These are phyloP conservation scores for Leptographium procerum DNA, from an alignment of 2,329 filamentous ascomycete genomes.

Conservation along the genomic window DNA sequence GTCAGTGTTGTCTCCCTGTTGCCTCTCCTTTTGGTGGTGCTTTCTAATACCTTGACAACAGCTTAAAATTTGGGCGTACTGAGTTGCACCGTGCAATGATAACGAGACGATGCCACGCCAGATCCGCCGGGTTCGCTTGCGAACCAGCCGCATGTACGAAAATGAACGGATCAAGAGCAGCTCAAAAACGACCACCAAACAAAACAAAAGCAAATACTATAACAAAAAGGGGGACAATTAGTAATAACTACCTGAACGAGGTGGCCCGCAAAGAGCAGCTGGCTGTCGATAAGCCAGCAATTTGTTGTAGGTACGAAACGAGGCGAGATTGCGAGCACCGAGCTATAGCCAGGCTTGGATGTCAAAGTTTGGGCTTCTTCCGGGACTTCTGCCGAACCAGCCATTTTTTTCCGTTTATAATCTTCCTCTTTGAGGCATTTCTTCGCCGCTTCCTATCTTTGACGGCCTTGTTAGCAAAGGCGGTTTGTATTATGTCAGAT, in stretches of 20 bases:
- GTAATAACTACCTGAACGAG: background rate
- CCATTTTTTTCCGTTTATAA: slow-evolving; percentile 1
- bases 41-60: slow-evolving; percentile 28
- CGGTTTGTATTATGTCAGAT: slow-evolving; percentile 7
- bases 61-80: slow-evolving; percentile 86
- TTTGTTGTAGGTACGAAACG: background rate
- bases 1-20: slow-evolving; percentile 47
- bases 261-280: background rate
- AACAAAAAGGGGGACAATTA: background rate
- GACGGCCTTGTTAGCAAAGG: slow-evolving; percentile 1
- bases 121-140: background rate
- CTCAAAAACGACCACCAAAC: background rate
- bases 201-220: background rate
- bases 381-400: background rate
- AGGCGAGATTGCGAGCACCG: background rate
- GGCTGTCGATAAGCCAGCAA: background rate
- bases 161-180: background rate
- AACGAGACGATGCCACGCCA: slow-evolving; percentile 5
- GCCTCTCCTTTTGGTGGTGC: background rate
- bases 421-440: background rate
- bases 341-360: background rate
- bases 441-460: background rate
- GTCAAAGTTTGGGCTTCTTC: background rate
- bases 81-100: slow-evolving; percentile 19
- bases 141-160: background rate